Evolutionary conservation across 2,329 filamentous ascomycete species (phyloP), one percentile per base, ranked within the genome.

Genomic region (Karstenula rhodostoma): DNA sequence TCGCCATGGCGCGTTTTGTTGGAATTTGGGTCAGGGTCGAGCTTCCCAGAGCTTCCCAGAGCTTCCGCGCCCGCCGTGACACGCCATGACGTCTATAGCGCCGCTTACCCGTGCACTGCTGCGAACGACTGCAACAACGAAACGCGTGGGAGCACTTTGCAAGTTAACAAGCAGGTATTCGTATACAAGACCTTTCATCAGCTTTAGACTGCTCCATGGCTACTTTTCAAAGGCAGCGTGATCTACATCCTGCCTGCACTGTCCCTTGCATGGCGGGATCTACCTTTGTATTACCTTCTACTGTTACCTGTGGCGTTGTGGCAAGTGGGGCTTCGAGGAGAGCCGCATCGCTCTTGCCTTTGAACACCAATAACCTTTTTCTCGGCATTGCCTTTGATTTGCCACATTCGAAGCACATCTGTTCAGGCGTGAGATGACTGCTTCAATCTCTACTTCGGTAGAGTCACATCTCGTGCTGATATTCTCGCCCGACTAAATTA

Each of bases 361-460:
- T 54, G 58, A 61, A 66, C 64, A 61, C 60, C 60, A 63, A 60
- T 9, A 25, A 40, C 32, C 51, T n/a, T 58, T 43, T 48, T 42
- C 47, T 32, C n/a, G 19, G 19, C 59, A 32, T 48, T 48, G 25
- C 46, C 46, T 40, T 54, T 59, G 50, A 71, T 72, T 72, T 63
- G 71, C 56, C 65, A 72, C 47, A 61, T 53, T 57, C 1, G 69
- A 52, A 59, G 58, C 71, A 73, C 63, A 44, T 56, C 49, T 22
- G 55, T 25, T n/a, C 59, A 6, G 40, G 52, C 46, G 43, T 59
- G 62, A 54, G 15, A 73, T 74, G 71, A 60, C 46, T 66, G 27
- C 23, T 22, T 44, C 37, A 17, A 40, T 7, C 7, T 40, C 47
- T 40, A 9, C 40, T n/a, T 44, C 42, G 33, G 33, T 32, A 56